Percentiles rank a stretch among this genome's conserved stretches.
These are phyloP conservation scores for Moesziomyces sp. DNA, from an alignment of 1,284 basidiomycete genomes.

Conservation along the genomic window DNA sequence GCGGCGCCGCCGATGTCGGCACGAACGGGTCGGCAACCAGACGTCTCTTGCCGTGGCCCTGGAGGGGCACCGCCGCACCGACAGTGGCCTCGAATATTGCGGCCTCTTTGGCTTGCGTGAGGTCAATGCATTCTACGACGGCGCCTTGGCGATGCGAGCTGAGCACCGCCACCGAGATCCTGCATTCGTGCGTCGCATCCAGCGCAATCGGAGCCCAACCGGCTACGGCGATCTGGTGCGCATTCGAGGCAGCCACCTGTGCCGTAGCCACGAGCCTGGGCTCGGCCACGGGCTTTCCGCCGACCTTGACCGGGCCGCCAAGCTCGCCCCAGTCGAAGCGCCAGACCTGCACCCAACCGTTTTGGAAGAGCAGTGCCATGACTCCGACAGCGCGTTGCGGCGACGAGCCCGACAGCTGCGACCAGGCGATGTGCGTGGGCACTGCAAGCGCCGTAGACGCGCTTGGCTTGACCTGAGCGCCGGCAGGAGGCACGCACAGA, in stretches of 20 bases:
- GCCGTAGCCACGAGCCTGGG: conserved; percentile 28
- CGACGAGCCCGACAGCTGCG: conserved; percentile 72
- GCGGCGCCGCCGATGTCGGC: conserved; percentile 8
- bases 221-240: conserved; percentile 40
- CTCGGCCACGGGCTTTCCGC: conserved; percentile 33
- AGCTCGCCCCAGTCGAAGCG: conserved; percentile 61
- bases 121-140: conserved; percentile 10
- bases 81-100: conserved; percentile 3
- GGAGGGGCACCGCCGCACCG: not conserved
- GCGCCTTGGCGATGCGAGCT: conserved; percentile 14
- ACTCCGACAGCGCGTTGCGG: conserved; percentile 69
- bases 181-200: conserved; percentile 6
- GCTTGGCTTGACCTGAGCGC: conserved; percentile 15
- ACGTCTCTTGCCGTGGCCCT: conserved; percentile 19
- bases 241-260: conserved; percentile 6
- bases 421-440: conserved; percentile 71
- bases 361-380: conserved; percentile 75
- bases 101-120: conserved; percentile 6
- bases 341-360: conserved; percentile 75
- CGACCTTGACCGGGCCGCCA: conserved; percentile 30
- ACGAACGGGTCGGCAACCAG: conserved; percentile 37
- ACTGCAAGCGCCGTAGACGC: conserved; percentile 15
- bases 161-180: conserved; percentile 41
- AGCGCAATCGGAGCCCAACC: conserved; percentile 26
- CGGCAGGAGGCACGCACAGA: conserved; percentile 70